Base-by-base conservation (phyloP, 2,329 filamentous ascomycete genomes). In the Sporothrix variecibatus region DNA sequence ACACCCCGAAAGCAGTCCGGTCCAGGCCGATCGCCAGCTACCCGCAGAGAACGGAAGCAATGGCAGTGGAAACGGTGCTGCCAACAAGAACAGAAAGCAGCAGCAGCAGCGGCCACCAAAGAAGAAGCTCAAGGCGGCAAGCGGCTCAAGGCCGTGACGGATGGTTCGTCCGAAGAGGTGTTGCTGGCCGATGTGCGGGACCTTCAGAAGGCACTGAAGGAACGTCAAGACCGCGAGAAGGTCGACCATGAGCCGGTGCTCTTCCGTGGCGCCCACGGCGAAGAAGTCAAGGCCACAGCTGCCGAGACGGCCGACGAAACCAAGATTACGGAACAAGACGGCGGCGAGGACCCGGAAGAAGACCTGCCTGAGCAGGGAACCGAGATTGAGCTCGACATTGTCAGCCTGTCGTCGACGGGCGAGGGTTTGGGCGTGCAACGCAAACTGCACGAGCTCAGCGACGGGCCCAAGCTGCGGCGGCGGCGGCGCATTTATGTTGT, bases 341-440 rank as follows among this genome's bases (percentile, higher is more conserved):
- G 65, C 43, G 65, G 43, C 17, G 40, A 49, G 40, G 49, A 75
- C 60, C 75, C 79, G 23, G 72, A 78, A 20, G 74, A 76, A 5
- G 49, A 80, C 0, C 83, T 94, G 1, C 92, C 93, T 1, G 88
- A 91, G 77, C 86, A 86, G 53, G 92, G 92, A 75, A 88, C 90
- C 6, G 93, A 97, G 81, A 89, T 96, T 56, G 91, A 97, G 72
- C 89, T 98, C 56, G 90, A 92, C n/a, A 91, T 98, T 74, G 82
- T 90, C 7, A 90, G 93, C 77, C 86, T 98, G 46, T 97, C 95
- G 0, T 98, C 95, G 0, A 97, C 94, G 0, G 96, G 96, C 72
- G 96, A 98, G 78, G 96, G 94, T 2, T 87, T 99, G 73, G 96
- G 93, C 3, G 85, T 93, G 74, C 88, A 89, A 71, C 70, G 65